Base-by-base conservation (phyloP, 306 rosid genomes). In the Leucaena leucocephala region DNA sequence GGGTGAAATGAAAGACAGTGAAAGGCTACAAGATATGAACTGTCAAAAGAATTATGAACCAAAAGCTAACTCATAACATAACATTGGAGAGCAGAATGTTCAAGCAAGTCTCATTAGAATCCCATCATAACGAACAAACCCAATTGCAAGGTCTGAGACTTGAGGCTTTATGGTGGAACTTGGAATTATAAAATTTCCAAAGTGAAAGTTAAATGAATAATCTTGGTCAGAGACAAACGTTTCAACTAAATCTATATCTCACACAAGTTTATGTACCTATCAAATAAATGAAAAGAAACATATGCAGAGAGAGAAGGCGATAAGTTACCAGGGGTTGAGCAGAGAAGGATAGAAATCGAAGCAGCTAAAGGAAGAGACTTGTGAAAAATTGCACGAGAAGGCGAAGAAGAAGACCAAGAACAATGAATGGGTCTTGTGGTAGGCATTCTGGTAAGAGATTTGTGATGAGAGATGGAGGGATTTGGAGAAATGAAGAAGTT, bases 321-420 rank as follows among this genome's bases (percentile, higher is more conserved):
- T 12, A 54, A 54, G 35, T 19, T 74, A 91, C 98, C 97, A 71
- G 97, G 97, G 68, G 42, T 76, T 70, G 97, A 86, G 82, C 88
- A 92, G 72, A 94, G 83, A 80, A 94, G 93, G 84, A 92, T 52
- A 71, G 94, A 86, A 45, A 87, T 63, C 46, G 98, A 89, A 76
- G 93, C 93, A 83, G 91, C 98, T 38, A 92, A 68, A 58, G 98
- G 90, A 68, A 91, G 62, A 36, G 95, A 87, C 76, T 87, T 86
- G 16, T 71, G 89, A 82, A 88, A 82, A 87, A 82, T 17, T 38
- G 63, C 82, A 71, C 39, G 27, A 9, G 45, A 61, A n/a, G 55
- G 66, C 34, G 48, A 72, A 80, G 89, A 78, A 73, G 85, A 57
- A 80, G 75, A 62, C 80, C 50, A 65, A n/a, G 86, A 65, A 66